These are phyloP conservation scores for Carex arenaria DNA, from an alignment of 202 grass and related monocot genomes.

Conservation along the genomic window DNA sequence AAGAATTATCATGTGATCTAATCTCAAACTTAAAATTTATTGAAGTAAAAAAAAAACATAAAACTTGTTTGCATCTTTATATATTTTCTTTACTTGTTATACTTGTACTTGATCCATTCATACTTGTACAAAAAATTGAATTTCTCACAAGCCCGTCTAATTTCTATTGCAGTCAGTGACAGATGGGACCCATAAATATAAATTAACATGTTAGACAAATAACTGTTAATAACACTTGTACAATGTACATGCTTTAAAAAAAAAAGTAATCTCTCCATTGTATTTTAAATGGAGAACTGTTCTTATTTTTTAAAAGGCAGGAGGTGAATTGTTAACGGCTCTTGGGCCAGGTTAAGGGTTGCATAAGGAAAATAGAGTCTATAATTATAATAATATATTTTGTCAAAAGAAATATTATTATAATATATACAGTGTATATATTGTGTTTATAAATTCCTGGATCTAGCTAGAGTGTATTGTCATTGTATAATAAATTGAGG, in stretches of 20 bases:
- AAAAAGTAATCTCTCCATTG: not conserved
- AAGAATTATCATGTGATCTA: no score
- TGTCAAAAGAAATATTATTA: no score
- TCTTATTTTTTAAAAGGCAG: not conserved
- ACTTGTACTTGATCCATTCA: not conserved
- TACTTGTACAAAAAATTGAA: not conserved
- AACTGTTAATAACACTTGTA: not conserved
- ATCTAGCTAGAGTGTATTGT: slow-evolving; percentile 1
- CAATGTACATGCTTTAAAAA: not conserved
- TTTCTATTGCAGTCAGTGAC: not conserved
- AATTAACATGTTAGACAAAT: not conserved
- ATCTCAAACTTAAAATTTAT: not conserved
- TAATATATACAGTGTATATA: not conserved
- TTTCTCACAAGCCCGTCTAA: not conserved
- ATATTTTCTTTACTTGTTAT: not conserved
- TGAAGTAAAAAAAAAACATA: no score
- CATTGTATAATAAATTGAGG: slow-evolving; percentile 20
- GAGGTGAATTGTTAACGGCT: not conserved
- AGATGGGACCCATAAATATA: not conserved
- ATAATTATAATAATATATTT: not conserved
- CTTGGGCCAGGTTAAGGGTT: not conserved
- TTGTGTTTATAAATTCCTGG: not conserved
- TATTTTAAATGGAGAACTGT: not conserved
- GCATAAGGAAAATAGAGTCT: not conserved
- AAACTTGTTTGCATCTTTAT: not conserved